These are phyloP conservation scores for Hyaloscypha finlandica DNA, from an alignment of 495 filamentous ascomycete genomes.

Conservation along the genomic window DNA sequence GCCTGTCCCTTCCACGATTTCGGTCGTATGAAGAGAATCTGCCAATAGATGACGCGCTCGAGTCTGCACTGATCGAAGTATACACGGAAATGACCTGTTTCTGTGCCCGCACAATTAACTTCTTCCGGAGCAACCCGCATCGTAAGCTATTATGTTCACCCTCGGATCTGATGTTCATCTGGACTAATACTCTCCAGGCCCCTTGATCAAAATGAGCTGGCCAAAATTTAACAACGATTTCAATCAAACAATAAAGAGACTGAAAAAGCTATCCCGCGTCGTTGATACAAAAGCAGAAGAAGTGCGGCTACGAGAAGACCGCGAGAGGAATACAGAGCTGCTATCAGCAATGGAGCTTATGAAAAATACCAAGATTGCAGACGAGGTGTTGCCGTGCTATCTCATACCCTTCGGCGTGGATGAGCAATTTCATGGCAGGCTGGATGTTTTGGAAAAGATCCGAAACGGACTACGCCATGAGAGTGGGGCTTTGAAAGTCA, in stretches of 20 bases:
- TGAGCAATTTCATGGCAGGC: neutral
- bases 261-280: too few relatives aligned
- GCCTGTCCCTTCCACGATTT: neutral
- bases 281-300: too few relatives aligned
- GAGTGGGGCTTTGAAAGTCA: neutral
- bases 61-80: neutral
- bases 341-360: too few relatives aligned
- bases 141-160: neutral
- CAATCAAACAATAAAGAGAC: too few relatives aligned
- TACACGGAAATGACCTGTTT: constrained; percentile 4
- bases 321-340: too few relatives aligned
- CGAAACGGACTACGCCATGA: neutral
- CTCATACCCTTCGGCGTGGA: too few relatives aligned
- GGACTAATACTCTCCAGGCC: neutral
- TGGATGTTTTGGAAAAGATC: neutral
- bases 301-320: too few relatives aligned
- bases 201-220: neutral
- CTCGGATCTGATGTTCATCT: neutral
- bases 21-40: neutral
- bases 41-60: neutral
- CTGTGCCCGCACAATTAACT: constrained; percentile 4
- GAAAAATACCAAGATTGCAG: too few relatives aligned
- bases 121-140: constrained; percentile 10
- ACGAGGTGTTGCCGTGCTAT: too few relatives aligned
- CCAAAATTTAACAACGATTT: neutral